Conservation (phyloP, 2,329 filamentous ascomycete species). For the Aaosphaeria arxii region DNA sequence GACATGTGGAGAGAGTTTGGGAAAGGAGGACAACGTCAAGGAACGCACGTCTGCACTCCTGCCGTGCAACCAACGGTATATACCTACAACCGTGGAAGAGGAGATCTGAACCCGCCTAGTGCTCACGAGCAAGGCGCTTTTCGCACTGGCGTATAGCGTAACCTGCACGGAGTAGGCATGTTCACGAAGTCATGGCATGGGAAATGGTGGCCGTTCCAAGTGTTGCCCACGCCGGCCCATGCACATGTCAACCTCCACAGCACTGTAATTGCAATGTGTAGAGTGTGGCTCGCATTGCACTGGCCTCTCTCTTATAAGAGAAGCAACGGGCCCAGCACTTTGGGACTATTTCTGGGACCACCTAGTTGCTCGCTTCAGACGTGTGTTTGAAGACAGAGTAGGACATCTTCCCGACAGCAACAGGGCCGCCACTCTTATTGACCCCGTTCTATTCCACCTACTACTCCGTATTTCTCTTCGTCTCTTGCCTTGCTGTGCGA, state of each 20-base stretch:
- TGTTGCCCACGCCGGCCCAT: too few relatives aligned
- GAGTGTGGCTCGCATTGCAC: too few relatives aligned
- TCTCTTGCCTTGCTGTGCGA: slow-evolving; percentile 27
- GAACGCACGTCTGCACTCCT: slow-evolving; percentile 11
- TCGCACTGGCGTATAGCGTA: too few relatives aligned
- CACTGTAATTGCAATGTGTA: too few relatives aligned
- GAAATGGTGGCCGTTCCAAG: too few relatives aligned
- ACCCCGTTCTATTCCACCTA: slow-evolving; percentile 5
- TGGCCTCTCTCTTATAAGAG: slow-evolving; percentile 26
- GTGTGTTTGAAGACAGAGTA: slow-evolving; percentile 25
- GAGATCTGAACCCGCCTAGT: slow-evolving; percentile 22
- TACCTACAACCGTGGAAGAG: slow-evolving; percentile 15
- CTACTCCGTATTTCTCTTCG: slow-evolving; percentile 20
- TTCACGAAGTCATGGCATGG: slow-evolving; percentile 23
- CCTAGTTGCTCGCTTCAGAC: slow-evolving; percentile 16
- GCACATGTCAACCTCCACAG: too few relatives aligned
- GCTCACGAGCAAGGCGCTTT: slow-evolving; percentile 13
- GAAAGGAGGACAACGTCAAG: slow-evolving; percentile 8
- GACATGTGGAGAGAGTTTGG: not conserved
- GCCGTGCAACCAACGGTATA: slow-evolving; percentile 15
- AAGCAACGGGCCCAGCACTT: slow-evolving; percentile 24
- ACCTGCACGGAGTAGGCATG: too few relatives aligned
- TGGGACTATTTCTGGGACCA: slow-evolving; percentile 28
- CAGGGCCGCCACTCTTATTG: slow-evolving; percentile 32
- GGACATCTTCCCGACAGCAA: slow-evolving; percentile 14